Conservation (phyloP, 768 basidiomycete species). For the Calocybe cyanea region DNA sequence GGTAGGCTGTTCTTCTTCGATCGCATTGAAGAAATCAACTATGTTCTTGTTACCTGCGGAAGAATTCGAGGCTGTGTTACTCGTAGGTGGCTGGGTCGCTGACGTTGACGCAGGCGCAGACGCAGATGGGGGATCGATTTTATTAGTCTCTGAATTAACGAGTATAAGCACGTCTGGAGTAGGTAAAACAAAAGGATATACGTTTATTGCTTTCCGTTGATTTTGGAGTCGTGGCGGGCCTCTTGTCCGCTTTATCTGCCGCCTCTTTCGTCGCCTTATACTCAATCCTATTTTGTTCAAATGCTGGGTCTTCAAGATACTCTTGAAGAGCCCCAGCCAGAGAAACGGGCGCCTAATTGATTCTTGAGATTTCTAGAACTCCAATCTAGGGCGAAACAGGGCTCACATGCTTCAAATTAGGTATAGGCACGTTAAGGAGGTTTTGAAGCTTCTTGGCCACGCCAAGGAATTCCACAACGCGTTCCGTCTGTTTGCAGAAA, state of each 20-base stretch:
- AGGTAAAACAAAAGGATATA: constrained; percentile 17
- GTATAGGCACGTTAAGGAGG: constrained; percentile 88
- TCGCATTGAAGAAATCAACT: constrained; percentile 85
- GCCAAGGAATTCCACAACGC: constrained; percentile 87
- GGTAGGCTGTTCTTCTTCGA: constrained; percentile 77
- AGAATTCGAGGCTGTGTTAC: constrained; percentile 10
- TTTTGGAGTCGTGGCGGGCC: constrained; percentile 12
- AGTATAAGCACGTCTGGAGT: background rate
- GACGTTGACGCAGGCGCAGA: constrained; percentile 2
- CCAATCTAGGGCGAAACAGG: background rate
- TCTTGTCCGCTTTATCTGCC: constrained; percentile 39
- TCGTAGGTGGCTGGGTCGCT: constrained; percentile 13
- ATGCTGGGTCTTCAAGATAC: constrained; percentile 94
- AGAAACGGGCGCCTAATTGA: constrained; percentile 80
- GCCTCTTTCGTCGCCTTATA: constrained; percentile 80
- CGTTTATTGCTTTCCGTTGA: constrained; percentile 24
- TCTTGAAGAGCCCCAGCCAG: constrained; percentile 93
- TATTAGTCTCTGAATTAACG: constrained; percentile 1
- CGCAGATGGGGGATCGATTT: background rate
- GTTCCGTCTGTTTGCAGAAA: constrained; percentile 92
- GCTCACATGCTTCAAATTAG: constrained; percentile 86
- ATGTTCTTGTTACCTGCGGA: constrained; percentile 40
- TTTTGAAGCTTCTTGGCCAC: constrained; percentile 93
- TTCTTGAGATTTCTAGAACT: background rate
- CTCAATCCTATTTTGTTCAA: constrained; percentile 91